These are phyloP conservation scores for Encephalitozoon cuniculi DNA, from an alignment of 371 early-diverging fungal genomes.

Conservation along the genomic window DNA sequence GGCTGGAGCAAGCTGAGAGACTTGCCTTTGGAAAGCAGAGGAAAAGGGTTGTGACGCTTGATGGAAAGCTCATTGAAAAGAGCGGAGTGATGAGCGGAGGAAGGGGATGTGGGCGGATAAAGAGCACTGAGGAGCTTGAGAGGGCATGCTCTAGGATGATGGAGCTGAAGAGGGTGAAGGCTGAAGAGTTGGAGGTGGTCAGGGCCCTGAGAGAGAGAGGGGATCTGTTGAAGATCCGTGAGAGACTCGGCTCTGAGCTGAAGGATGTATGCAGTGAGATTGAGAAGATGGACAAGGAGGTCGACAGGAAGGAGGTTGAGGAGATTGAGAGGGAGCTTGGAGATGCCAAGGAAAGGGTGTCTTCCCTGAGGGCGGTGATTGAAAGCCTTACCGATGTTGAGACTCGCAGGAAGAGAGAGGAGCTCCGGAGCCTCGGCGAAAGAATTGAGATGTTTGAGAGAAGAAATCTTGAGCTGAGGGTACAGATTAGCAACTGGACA, in stretches of 20 bases:
- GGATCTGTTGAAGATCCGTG: neutral
- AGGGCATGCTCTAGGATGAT: conserved; percentile 19
- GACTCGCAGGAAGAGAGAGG: neutral
- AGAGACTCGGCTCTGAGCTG: neutral
- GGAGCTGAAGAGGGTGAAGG: conserved; percentile 12
- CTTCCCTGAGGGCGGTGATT: neutral
- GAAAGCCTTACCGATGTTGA: neutral
- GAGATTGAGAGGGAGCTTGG: neutral
- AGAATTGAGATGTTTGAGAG: conserved; percentile 47
- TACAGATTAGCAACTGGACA: neutral
- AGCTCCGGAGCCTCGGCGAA: conserved; percentile 19
- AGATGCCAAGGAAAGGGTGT: neutral
- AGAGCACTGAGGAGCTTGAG: conserved; percentile 28
- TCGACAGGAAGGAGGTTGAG: conserved; percentile 1
- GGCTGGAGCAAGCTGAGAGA: conserved; percentile 76
- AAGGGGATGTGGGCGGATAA: conserved; percentile 14
- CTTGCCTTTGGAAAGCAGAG: conserved; percentile 74
- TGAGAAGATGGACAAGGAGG: neutral
- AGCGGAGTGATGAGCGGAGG: conserved; percentile 95
- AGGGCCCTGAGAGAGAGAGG: neutral
- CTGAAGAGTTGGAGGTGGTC: neutral
- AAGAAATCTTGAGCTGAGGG: conserved; percentile 44
- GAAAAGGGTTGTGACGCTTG: conserved; percentile 85
- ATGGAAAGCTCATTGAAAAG: conserved; percentile 84
- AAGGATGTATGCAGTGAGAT: neutral